These are phyloP conservation scores for Fraxinus angustifolia DNA, from an alignment of 305 asterid species.

Conservation along the genomic window DNA sequence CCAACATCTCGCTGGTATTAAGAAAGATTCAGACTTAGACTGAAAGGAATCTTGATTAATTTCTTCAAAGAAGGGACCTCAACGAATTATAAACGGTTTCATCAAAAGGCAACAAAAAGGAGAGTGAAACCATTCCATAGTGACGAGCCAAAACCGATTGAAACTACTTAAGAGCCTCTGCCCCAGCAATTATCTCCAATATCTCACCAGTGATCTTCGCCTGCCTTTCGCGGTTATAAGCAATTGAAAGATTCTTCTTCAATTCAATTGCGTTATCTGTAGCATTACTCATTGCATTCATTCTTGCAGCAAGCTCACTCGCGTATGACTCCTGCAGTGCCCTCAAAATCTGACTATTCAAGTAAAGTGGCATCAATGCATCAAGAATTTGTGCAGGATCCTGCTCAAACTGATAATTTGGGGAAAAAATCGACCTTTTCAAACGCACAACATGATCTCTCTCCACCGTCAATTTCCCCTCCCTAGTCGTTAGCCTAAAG, in stretches of 20 bases:
- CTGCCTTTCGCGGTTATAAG: slow-evolving; percentile 67
- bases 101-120: background rate
- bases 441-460: slow-evolving; percentile 36
- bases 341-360: slow-evolving; percentile 78
- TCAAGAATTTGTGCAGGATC: slow-evolving; percentile 86
- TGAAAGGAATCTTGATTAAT: background rate
- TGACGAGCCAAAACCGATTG: background rate
- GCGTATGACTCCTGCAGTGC: slow-evolving; percentile 82
- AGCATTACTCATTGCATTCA: slow-evolving; percentile 80
- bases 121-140: slow-evolving; percentile 7
- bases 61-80: slow-evolving; percentile 3
- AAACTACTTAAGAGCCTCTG: slow-evolving; percentile 49
- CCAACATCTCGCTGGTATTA: slow-evolving; percentile 29
- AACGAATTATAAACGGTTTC: background rate
- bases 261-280: slow-evolving; percentile 69
- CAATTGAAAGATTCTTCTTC: slow-evolving; percentile 50
- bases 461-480: slow-evolving; percentile 59
- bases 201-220: slow-evolving; percentile 71
- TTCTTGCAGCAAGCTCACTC: slow-evolving; percentile 65
- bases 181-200: slow-evolving; percentile 78
- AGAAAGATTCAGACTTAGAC: background rate
- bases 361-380: slow-evolving; percentile 78
- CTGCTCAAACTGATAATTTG: slow-evolving; percentile 65
- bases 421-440: slow-evolving; percentile 20
- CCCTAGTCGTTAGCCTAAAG: slow-evolving; percentile 61